Evolutionary conservation across 1,284 basidiomycete genomes (phyloP), one percentile per base, ranked within the genome.

Genomic region (Anthracocystis panici-leucophaei): DNA sequence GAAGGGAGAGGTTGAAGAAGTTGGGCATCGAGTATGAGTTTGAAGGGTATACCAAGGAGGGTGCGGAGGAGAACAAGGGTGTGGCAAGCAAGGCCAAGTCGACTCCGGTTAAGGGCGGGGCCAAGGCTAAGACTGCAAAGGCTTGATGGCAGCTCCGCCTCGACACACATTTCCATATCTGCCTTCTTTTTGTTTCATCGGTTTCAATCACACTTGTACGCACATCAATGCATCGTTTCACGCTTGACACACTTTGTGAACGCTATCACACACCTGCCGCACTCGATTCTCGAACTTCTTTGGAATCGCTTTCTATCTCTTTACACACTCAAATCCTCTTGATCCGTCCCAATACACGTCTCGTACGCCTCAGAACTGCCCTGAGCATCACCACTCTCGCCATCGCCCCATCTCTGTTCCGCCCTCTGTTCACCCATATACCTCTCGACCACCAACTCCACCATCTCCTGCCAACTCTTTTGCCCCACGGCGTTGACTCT

Each of bases 11-110:
- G 87, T 87, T 99, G 67, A 89, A 89, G 67, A 90, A 91, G 57
- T 87, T 89, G 9, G 96, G 95, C 6, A 97, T 99, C 84, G 89
- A 92, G 55, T 99, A 99, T 84, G 90, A 95, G 76, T 92, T 96
- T 67, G 90, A 91, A 57, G 90, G 89, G 40, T 87, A 87, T 77
- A 61, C 67, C 2, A 25, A 58, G 11, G 59, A 69, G 16, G 53
- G 27, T 2, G 57, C 16, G 2, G 52, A 46, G 41, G 23, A 50
- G 18, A 59, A 63, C 35, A 56, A 58, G 56, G 27, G 31, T 1
- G 41, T 21, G 16, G 31, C 27, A 7, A 27, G 40, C 0, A 54
- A 52, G 20, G 46, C 45, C 20, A 42, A 54, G 18, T 21, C 57
- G 5, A 44, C 57, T 10, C 41, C 68, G 21, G 49, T 52, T 1